Conservation (phyloP, 2,329 filamentous ascomycete genomes). For the Aspergillus sp. region DNA sequence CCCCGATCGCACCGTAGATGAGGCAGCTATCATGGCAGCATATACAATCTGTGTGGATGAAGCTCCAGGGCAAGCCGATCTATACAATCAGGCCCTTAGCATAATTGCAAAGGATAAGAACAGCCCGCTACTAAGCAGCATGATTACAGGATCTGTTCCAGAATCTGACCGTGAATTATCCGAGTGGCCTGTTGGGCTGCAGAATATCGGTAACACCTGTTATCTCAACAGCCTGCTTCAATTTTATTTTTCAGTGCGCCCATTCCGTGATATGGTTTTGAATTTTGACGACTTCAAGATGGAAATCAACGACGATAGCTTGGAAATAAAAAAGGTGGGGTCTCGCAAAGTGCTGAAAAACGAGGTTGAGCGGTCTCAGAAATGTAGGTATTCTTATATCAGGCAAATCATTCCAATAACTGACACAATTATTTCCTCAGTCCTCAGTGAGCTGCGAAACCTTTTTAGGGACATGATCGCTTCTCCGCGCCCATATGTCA, state of each 20-base stretch:
- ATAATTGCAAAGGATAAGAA: slow-evolving; percentile 42
- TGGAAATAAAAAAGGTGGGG: slow-evolving; percentile 69
- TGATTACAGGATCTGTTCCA: slow-evolving; percentile 25
- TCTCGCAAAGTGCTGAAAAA: slow-evolving; percentile 60
- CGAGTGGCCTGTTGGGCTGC: slow-evolving; percentile 74
- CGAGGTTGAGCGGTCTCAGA: slow-evolving; percentile 59
- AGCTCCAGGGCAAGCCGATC: slow-evolving; percentile 41
- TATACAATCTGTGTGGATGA: slow-evolving; percentile 45
- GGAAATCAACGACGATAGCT: slow-evolving; percentile 58
- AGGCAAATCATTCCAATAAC: too few species aligned
- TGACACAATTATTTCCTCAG: slow-evolving; percentile 36
- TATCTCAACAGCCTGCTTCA: slow-evolving; percentile 96
- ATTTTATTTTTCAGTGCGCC: slow-evolving; percentile 85
- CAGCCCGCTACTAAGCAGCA: slow-evolving; percentile 31
- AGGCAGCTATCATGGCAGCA: slow-evolving; percentile 47
- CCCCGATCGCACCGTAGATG: slow-evolving; percentile 46
- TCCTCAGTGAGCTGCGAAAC: slow-evolving; percentile 66
- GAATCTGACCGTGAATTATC: slow-evolving; percentile 31
- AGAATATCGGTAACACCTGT: slow-evolving; percentile 96
- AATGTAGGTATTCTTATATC: slow-evolving; percentile 57
- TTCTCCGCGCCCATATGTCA: slow-evolving; percentile 58
- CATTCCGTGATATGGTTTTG: slow-evolving; percentile 74
- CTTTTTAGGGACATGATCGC: slow-evolving; percentile 69
- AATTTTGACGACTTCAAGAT: slow-evolving; percentile 69
- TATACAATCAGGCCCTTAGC: slow-evolving; percentile 43